Evolutionary conservation across 2,329 filamentous ascomycete genomes (phyloP), one percentile per base, ranked within the genome.

Genomic region (Claviceps arundinis): DNA sequence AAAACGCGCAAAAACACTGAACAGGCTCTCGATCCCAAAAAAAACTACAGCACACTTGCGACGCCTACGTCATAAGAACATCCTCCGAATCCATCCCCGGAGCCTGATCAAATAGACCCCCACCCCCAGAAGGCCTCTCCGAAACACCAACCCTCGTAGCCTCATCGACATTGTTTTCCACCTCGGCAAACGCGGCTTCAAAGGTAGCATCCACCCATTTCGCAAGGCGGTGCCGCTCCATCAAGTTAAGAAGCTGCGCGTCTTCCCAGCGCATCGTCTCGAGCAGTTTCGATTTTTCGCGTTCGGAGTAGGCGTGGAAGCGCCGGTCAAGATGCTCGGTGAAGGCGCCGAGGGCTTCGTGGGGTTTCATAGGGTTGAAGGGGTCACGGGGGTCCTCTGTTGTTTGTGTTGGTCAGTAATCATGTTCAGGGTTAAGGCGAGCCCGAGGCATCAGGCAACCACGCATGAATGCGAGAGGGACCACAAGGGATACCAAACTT

Each of bases 241-340:
- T 73, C 62, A 81, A 73, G 50, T 73, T 70, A 41, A 96, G 72
- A 11, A 77, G 63, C 55, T 77, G 26, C 26, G 26, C 74, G 61
- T 91, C 85, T 67, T 95, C 89, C 53, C 75, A 74, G 53, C 78
- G 73, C 70, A 93, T 85, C 53, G 88, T 87, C 26, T 82, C 78
- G 30, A 84, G 69, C 54, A 95, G 76, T 53, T 81, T 82, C 53
- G 80, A 74, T 54, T 81, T 77, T 59, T 86, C 77, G 44, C 80
- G 76, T 43, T 82, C 77, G 54, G 84, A 78, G 60, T 82, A 75
- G 44, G 72, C 66, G 62, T 70, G 67, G 68, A 82, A 80, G 50
- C 81, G 75, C 53, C 80, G 71, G 56, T 82, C 80, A 1, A 86
- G 72, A 38, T 76, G 72, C 30, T 84, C 75, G 2, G 78, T 76